Conservation (phyloP, 2,329 filamentous ascomycete genomes). For the Monilinia laxa region DNA sequence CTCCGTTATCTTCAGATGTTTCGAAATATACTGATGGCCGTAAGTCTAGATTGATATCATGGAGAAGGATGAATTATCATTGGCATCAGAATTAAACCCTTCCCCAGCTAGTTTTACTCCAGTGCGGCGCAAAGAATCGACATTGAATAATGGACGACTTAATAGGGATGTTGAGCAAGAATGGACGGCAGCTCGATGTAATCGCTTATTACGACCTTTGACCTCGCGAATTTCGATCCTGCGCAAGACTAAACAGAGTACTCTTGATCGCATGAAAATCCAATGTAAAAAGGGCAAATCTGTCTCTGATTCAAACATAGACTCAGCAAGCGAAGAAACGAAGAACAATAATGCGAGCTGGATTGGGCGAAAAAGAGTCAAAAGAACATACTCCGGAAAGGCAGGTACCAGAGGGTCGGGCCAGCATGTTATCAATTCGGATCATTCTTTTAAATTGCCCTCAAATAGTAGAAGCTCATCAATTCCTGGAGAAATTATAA, state of each 20-base stretch:
- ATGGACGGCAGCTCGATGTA: constrained; percentile 47
- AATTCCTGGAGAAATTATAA: constrained; percentile 37
- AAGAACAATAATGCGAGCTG: background rate
- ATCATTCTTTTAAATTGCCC: background rate
- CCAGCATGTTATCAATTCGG: background rate
- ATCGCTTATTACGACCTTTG: constrained; percentile 46
- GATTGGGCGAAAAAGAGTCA: constrained; percentile 33
- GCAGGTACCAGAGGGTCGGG: constrained; percentile 17
- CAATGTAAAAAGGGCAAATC: constrained; percentile 18
- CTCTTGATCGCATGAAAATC: background rate
- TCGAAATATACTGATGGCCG: background rate
- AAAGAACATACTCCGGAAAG: constrained; percentile 37
- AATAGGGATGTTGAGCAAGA: constrained; percentile 32
- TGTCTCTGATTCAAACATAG: background rate
- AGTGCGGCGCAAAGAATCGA: constrained; percentile 33
- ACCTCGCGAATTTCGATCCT: constrained; percentile 46
- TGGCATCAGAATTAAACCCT: constrained; percentile 9
- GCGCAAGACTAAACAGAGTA: constrained; percentile 39
- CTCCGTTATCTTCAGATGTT: background rate
- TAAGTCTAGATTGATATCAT: constrained; percentile 3
- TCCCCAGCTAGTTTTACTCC: constrained; percentile 35
- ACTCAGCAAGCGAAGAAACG: background rate
- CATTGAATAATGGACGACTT: constrained; percentile 29
- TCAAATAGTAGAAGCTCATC: constrained; percentile 4
- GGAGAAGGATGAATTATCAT: constrained; percentile 18